phyloP scores from a whole-genome alignment of 164 flowering plant genomes.

The Sextonia rubra region DNA sequence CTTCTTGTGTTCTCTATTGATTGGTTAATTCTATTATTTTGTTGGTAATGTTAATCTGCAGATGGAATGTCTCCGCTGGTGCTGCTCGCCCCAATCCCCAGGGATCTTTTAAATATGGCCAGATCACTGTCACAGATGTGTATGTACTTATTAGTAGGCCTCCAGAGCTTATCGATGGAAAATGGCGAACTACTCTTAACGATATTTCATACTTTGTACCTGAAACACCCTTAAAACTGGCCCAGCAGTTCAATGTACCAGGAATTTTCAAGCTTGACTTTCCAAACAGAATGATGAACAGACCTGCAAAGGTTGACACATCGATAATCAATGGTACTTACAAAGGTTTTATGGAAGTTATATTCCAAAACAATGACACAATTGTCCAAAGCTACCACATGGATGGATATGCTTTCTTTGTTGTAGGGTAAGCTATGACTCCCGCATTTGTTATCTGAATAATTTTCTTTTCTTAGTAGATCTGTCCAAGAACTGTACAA shows the following conservation, averaged over 20 bases:
- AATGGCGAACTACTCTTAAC: conserved; percentile 69
- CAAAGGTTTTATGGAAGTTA: conserved; percentile 83
- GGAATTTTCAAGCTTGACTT: conserved; percentile 90
- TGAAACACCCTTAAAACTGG: conserved; percentile 79
- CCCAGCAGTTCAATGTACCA: conserved; percentile 63
- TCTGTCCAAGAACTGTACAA: neutral
- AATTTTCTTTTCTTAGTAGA: neutral
- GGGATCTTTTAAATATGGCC: conserved; percentile 87
- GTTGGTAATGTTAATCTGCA: conserved; percentile 20
- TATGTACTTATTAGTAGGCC: conserved; percentile 69
- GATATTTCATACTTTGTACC: conserved; percentile 79
- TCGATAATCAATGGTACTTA: conserved; percentile 82
- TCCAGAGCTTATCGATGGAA: conserved; percentile 70
- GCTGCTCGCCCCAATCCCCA: conserved; percentile 99
- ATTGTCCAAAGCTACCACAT: conserved; percentile 77
- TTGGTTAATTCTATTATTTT: conserved; percentile 7
- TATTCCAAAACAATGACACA: conserved; percentile 79
- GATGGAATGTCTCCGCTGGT: conserved; percentile 92
- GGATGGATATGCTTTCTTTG: conserved; percentile 96
- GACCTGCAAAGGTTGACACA: conserved; percentile 76
- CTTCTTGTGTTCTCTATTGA: neutral
- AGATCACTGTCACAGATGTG: conserved; percentile 83
- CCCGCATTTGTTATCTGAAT: neutral
- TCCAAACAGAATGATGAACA: conserved; percentile 68
- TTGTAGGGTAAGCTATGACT: conserved; percentile 72